Evolutionary conservation across 2,329 filamentous ascomycete species (phyloP), one percentile per base, ranked within the genome.

Genomic region (Penicillium italicum): DNA sequence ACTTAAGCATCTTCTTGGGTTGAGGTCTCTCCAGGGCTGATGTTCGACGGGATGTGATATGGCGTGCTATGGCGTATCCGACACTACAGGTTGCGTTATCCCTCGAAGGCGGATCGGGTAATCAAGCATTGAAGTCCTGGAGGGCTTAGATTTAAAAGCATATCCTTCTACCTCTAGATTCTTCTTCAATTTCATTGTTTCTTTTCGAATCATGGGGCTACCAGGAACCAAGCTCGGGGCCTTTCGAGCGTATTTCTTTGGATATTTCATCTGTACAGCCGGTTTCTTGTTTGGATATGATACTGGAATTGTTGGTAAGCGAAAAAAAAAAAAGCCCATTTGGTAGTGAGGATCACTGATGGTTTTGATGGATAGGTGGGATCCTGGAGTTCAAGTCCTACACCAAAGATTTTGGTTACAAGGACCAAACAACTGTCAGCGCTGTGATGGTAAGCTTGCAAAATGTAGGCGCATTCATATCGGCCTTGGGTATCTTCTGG

Each of bases 391-490:
- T 80, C 12, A 53, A 67, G 9, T 74, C 75, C 0, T 80, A 77
- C 56, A 62, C 73, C 43, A 56, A 70, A 24, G 75, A 77, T 56
- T 79, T 77, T 58, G 58, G 69, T 11, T 79, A 77, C 57, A 66
- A 67, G 34, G 70, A 78, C 48, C 67, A 73, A 45, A 76, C 76
- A 0, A 72, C 72, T 16, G 70, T 77, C 43, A 76, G 71, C 46
- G 76, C 78, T 6, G 76, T 80, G 38, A 76, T 78, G 54, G 77
- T 80, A 42, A 76, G 76, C 37, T 67, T 82, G 4, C 74, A 81
- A 26, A 79, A 81, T 55, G 76, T 78, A 3, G 80, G 80, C 49
- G 78, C 79, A 20, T 83, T 83, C 61, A 73, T 81, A 47, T 76
- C 79, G n/a, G 79, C 78, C 49, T 74, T 82, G 48, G 62, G 71